phyloP scores from a whole-genome alignment of 2,329 filamentous ascomycete species.

The Talaromyces sp. region DNA sequence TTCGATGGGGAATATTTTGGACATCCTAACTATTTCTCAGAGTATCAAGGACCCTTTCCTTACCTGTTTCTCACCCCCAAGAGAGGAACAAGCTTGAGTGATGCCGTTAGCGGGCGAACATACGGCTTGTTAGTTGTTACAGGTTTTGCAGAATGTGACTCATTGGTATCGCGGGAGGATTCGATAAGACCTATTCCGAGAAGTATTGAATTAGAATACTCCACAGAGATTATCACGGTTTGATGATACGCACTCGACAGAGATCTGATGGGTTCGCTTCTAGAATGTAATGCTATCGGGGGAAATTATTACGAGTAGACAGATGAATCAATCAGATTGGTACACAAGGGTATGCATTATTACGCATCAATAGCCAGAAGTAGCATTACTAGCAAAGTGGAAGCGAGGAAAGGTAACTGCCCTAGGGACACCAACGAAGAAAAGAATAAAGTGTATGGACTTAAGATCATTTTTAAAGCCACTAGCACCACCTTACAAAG shows the following conservation, averaged over 20 bases:
- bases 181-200: too few species aligned
- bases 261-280: neutral
- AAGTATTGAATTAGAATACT: too few species aligned
- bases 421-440: neutral
- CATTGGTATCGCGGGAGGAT: neutral
- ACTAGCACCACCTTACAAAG: neutral
- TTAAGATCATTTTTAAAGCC: constrained; percentile 4
- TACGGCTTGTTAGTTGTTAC: neutral
- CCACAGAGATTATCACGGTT: neutral
- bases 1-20: constrained; percentile 17
- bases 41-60: neutral
- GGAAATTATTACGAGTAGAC: too few species aligned
- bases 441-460: neutral
- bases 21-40: constrained; percentile 8
- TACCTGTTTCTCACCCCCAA: neutral
- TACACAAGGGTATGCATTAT: neutral
- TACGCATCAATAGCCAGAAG: neutral
- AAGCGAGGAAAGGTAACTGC: neutral
- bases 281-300: neutral
- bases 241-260: neutral
- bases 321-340: neutral
- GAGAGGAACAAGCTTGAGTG: neutral
- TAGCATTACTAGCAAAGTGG: constrained; percentile 1
- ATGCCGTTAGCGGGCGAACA: neutral
- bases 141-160: neutral